Evolutionary conservation across 768 basidiomycete genomes (phyloP).

Genomic region (Pleurotus giganteus): DNA sequence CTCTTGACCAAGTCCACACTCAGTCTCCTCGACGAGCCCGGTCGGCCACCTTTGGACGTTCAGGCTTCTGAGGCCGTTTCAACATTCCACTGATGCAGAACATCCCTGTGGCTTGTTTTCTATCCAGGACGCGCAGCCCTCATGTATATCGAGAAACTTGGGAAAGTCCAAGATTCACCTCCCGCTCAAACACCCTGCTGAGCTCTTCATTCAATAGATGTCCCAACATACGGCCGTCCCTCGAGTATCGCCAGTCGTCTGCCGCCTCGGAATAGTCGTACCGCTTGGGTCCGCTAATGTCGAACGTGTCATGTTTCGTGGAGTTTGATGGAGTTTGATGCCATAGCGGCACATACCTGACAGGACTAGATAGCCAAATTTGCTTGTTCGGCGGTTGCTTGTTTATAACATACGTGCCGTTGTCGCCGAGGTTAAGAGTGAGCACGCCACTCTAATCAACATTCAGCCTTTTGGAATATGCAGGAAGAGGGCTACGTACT

Average conservation of each 20-base stretch:
- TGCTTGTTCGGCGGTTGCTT: conserved; percentile 98
- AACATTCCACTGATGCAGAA: too few relatives aligned
- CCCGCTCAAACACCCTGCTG: conserved; percentile 26
- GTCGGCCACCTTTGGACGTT: too few relatives aligned
- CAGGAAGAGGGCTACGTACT: conserved; percentile 39
- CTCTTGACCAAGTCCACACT: too few relatives aligned
- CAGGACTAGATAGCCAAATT: conserved; percentile 91
- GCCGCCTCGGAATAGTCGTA: conserved; percentile 68
- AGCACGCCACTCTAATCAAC: conserved; percentile 78
- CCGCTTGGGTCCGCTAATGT: conserved; percentile 81
- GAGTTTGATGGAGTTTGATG: background rate
- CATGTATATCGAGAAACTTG: conserved; percentile 17
- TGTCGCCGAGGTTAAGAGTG: conserved; percentile 70
- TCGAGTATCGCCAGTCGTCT: conserved; percentile 73
- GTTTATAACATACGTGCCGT: conserved; percentile 93
- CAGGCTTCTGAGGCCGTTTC: too few relatives aligned
- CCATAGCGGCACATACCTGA: conserved; percentile 55
- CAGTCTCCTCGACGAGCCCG: too few relatives aligned
- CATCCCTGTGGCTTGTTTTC: conserved; percentile 14
- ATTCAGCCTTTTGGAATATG: conserved; percentile 3
- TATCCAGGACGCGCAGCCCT: conserved; percentile 1
- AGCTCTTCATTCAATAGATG: conserved; percentile 72
- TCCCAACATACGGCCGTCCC: conserved; percentile 62
- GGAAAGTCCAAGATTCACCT: conserved; percentile 29
- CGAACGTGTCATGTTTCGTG: background rate